A percentile compares a stretch with the other conserved stretches of the same genome.
Evolutionary conservation across 352 stramenopile genomes (phyloP).

Genomic region (Pythium grandisporangium): DNA sequence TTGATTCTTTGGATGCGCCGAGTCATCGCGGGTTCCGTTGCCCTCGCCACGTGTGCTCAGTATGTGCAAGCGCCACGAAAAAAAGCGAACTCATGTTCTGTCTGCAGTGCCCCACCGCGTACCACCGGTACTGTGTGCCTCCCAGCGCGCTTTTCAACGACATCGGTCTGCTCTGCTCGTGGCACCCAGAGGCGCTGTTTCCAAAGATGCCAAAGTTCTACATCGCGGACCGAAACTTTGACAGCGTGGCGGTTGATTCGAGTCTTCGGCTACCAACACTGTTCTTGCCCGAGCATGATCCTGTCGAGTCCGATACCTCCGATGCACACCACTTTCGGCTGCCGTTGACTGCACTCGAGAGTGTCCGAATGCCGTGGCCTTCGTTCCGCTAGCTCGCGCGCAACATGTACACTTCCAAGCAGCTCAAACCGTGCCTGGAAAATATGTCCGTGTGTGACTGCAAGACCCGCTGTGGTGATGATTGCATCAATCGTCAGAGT

Average conservation of each 20-base stretch:
- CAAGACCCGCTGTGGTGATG: constrained; percentile 75
- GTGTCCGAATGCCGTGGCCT: constrained; percentile 63
- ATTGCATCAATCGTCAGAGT: constrained; percentile 91
- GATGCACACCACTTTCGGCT: constrained; percentile 81
- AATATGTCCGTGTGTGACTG: constrained; percentile 75
- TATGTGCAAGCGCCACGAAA: constrained; percentile 73
- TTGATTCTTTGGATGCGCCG: constrained; percentile 29
- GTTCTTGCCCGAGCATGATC: constrained; percentile 63
- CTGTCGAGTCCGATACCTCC: constrained; percentile 24
- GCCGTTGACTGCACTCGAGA: constrained; percentile 48
- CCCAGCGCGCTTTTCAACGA: constrained; percentile 89
- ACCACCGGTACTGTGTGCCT: constrained; percentile 90
- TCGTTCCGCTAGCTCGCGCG: constrained; percentile 64
- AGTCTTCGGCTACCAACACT: constrained; percentile 72
- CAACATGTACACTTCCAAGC: constrained; percentile 86
- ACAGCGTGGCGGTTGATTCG: constrained; percentile 69
- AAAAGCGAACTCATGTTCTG: constrained; percentile 82
- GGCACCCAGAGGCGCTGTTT: constrained; percentile 71
- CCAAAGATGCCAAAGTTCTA: constrained; percentile 70
- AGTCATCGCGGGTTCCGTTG: constrained; percentile 63
- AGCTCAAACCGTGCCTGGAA: constrained; percentile 56
- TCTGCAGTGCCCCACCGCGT: constrained; percentile 88
- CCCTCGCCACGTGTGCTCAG: constrained; percentile 77
- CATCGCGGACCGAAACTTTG: constrained; percentile 43
- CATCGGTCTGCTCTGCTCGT: constrained; percentile 86